phyloP scores from a whole-genome alignment of 2,329 filamentous ascomycete genomes.

The Neospermospora avenae region DNA sequence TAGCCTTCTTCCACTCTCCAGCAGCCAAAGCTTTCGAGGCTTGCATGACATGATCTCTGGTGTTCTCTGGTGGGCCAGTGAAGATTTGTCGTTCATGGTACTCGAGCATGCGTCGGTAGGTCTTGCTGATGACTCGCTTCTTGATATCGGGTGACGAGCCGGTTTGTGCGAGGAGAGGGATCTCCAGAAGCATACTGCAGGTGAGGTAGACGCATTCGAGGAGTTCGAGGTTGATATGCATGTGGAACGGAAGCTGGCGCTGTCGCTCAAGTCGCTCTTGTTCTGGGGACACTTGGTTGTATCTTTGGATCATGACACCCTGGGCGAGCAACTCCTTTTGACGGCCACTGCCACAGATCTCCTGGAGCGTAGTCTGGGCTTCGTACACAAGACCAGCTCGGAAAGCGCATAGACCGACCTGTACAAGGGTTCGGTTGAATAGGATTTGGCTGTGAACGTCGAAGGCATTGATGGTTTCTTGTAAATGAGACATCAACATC shows the following conservation, averaged over 20 bases:
- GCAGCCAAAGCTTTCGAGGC: conserved; percentile 94
- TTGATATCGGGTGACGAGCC: conserved; percentile 95
- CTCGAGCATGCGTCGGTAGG: conserved; percentile 97
- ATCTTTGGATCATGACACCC: conserved; percentile 97
- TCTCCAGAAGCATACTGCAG: conserved; percentile 98
- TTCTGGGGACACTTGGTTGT: conserved; percentile 92
- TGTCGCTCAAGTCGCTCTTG: conserved; percentile 97
- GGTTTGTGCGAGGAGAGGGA: conserved; percentile 92
- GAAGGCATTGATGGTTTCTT: conserved; percentile 95
- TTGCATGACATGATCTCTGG: conserved; percentile 98
- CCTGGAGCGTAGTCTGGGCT: conserved; percentile 93
- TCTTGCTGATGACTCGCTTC: conserved; percentile 98
- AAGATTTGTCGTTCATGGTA: conserved; percentile 99
- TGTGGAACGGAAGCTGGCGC: conserved; percentile 97
- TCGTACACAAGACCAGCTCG: conserved; percentile 95
- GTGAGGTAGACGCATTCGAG: conserved; percentile 98
- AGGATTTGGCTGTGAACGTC: conserved; percentile 97
- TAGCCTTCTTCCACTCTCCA: conserved; percentile 98
- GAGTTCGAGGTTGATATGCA: conserved; percentile 99
- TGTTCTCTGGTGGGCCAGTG: conserved; percentile 97
- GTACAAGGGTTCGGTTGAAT: conserved; percentile 96
- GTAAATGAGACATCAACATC: conserved; percentile 99
- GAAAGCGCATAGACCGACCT: conserved; percentile 98
- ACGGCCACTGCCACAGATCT: conserved; percentile 95
- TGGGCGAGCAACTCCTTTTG: conserved; percentile 98